phyloP scores from a whole-genome alignment of 345 rosid species.

The Pistacia vera region DNA sequence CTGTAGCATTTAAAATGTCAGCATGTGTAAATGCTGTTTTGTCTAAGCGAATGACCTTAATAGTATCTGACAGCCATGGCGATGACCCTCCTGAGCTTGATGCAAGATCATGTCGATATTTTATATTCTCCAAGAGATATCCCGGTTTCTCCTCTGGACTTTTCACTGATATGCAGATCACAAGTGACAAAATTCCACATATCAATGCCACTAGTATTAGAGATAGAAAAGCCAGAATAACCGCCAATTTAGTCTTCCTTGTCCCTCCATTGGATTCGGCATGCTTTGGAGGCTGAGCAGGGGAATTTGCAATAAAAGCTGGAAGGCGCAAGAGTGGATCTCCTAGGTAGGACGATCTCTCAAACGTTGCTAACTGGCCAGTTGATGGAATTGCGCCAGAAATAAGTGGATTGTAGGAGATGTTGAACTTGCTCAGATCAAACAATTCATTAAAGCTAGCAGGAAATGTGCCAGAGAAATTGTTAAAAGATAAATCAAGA shows the following conservation, averaged over 20 bases:
- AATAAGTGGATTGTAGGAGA: conserved; percentile 77
- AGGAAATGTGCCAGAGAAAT: conserved; percentile 80
- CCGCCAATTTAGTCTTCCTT: conserved; percentile 34
- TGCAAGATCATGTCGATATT: conserved; percentile 48
- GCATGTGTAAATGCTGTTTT: conserved; percentile 77
- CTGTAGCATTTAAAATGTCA: conserved; percentile 84
- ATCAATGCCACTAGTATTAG: conserved; percentile 37
- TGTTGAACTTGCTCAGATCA: conserved; percentile 77
- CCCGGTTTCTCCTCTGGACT: conserved; percentile 36
- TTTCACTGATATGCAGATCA: conserved; percentile 45
- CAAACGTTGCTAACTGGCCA: conserved; percentile 81
- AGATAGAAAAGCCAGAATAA: conserved; percentile 40
- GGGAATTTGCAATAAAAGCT: conserved; percentile 42
- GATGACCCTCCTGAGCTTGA: conserved; percentile 76
- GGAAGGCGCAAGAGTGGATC: conserved; percentile 66
- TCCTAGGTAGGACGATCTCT: conserved; percentile 71
- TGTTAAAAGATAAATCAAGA: conserved; percentile 84
- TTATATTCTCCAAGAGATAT: conserved; percentile 52
- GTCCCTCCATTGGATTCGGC: not conserved
- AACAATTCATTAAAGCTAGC: conserved; percentile 55
- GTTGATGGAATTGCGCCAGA: conserved; percentile 69
- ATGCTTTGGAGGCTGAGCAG: conserved; percentile 3
- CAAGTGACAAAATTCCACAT: conserved; percentile 47
- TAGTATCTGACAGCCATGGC: conserved; percentile 69
- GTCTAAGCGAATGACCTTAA: conserved; percentile 75